Percentiles rank a stretch among this genome's conserved stretches.
Conservation (phyloP, 345 rosid species). For the Syzygium jambos region DNA sequence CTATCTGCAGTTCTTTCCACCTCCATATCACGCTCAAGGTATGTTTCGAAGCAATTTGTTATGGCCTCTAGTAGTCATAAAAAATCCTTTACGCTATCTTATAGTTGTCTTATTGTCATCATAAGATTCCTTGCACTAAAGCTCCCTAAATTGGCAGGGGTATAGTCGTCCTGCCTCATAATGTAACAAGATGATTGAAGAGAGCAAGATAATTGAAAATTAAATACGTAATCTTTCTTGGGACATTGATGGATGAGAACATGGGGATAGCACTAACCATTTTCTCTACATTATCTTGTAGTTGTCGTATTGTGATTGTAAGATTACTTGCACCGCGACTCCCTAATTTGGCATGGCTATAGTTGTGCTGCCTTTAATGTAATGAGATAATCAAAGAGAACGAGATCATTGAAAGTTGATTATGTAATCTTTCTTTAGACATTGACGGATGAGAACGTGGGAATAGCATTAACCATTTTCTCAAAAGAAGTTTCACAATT, state of each 20-base stretch:
- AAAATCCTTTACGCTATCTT: background rate
- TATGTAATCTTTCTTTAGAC: background rate
- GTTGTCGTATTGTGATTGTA: background rate
- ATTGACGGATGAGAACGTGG: background rate
- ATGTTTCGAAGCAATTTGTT: background rate
- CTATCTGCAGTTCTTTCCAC: conserved; percentile 13
- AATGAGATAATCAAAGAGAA: background rate
- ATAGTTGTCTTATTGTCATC: background rate
- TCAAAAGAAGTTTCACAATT: background rate
- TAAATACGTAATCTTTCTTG: background rate
- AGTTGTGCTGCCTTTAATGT: background rate
- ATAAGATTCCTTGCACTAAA: background rate
- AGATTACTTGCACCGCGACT: background rate
- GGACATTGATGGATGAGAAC: background rate
- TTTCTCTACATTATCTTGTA: background rate
- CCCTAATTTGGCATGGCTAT: background rate
- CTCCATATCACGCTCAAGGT: conserved; percentile 8
- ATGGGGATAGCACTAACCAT: background rate
- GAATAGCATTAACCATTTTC: background rate
- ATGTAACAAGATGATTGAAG: background rate
- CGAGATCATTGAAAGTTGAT: background rate
- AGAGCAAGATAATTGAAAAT: background rate
- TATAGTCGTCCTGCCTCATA: background rate
- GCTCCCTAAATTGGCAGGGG: background rate
- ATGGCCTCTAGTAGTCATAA: background rate